These are phyloP conservation scores for Ruellia speciosa DNA, from an alignment of 305 asterid species.

Conservation along the genomic window DNA sequence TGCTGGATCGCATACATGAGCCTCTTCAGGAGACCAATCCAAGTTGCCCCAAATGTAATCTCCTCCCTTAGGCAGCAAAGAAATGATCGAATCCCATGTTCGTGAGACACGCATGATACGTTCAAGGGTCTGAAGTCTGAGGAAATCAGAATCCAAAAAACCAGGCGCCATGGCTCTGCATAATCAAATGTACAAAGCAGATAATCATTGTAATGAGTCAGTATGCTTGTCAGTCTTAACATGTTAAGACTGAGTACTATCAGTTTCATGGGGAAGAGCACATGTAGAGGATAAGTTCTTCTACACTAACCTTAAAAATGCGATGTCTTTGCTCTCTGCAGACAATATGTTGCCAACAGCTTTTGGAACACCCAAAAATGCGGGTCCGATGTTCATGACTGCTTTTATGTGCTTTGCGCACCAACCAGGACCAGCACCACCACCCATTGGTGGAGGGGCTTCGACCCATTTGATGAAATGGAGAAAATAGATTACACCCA, in stretches of 20 bases:
- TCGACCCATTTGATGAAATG: constrained; percentile 96
- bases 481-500: constrained; percentile 83
- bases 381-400: constrained; percentile 68
- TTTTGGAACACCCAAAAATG: constrained; percentile 86
- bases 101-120: constrained; percentile 50
- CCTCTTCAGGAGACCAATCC: constrained; percentile 84
- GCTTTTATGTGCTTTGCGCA: constrained; percentile 77
- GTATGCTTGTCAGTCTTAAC: not conserved
- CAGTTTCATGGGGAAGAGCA: no score
- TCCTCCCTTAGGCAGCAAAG: constrained; percentile 89
- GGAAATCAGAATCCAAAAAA: constrained; percentile 47
- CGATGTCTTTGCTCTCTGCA: constrained; percentile 80
- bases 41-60: constrained; percentile 80
- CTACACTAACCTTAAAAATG: constrained; percentile 49
- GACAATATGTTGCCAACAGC: constrained; percentile 60
- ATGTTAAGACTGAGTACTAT: no score
- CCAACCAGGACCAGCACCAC: constrained; percentile 84
- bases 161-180: constrained; percentile 22
- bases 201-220: no score
- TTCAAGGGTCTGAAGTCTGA: constrained; percentile 50
- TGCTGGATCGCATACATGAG: constrained; percentile 42
- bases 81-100: constrained; percentile 85
- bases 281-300: not conserved
- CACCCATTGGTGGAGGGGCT: constrained; percentile 71
- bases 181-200: not conserved